Evolutionary conservation across 768 basidiomycete genomes (phyloP).

Genomic region (Nidularia sp.): DNA sequence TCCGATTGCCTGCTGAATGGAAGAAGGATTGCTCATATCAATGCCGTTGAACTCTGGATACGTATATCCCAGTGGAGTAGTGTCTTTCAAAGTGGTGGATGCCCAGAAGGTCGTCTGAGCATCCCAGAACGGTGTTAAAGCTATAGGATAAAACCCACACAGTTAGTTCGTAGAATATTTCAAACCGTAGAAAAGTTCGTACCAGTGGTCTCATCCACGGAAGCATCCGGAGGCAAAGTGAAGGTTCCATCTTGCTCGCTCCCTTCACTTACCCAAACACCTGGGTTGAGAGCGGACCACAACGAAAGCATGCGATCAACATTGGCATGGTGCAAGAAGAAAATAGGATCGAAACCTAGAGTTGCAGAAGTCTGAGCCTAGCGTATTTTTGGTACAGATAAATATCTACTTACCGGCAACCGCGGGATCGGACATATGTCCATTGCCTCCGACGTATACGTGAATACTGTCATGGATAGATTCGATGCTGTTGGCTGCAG

Average conservation of each 20-base stretch:
- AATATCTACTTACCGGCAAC: slow-evolving; percentile 29
- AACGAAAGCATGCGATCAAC: slow-evolving; percentile 50
- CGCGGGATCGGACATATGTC: slow-evolving; percentile 36
- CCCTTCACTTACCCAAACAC: slow-evolving; percentile 30
- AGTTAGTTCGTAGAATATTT: neutral
- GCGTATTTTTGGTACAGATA: neutral
- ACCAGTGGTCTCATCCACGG: slow-evolving; percentile 24
- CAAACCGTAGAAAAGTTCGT: slow-evolving; percentile 2
- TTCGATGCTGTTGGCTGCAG: slow-evolving; percentile 44
- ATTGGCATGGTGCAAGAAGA: slow-evolving; percentile 51
- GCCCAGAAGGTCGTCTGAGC: slow-evolving; percentile 32
- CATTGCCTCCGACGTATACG: slow-evolving; percentile 34
- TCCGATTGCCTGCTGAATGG: slow-evolving; percentile 26
- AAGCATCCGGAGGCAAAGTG: slow-evolving; percentile 19
- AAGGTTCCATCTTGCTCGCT: slow-evolving; percentile 24
- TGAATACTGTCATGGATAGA: slow-evolving; percentile 47
- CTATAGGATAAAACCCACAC: slow-evolving; percentile 13
- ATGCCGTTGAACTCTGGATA: slow-evolving; percentile 49
- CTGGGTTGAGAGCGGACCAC: slow-evolving; percentile 43
- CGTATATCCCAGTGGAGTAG: slow-evolving; percentile 34
- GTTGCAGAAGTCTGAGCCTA: slow-evolving; percentile 15
- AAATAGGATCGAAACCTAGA: slow-evolving; percentile 41
- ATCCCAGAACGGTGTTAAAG: slow-evolving; percentile 45
- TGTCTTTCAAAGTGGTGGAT: slow-evolving; percentile 22
- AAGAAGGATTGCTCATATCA: slow-evolving; percentile 17